Conservation (phyloP, 1,284 basidiomycete genomes). For the Microbotryum silenes-acaulis region DNA sequence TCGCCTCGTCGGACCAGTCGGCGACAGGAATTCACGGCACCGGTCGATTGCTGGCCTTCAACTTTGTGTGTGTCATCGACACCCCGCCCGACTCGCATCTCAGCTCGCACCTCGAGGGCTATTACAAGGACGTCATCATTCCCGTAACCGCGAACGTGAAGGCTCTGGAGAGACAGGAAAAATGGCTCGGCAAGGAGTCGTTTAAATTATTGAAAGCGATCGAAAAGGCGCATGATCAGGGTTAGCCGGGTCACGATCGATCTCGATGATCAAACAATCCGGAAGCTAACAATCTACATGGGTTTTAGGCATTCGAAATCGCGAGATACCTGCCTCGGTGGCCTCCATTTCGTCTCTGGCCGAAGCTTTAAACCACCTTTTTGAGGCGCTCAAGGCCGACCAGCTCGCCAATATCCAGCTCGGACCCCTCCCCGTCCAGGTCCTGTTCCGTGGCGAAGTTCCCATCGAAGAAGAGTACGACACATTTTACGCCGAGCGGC, state of each 20-base stretch:
- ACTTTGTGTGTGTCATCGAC: constrained; percentile 80
- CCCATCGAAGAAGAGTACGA: constrained; percentile 20
- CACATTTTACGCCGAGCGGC: constrained; percentile 3
- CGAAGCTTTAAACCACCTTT: constrained; percentile 24
- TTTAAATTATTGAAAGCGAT: constrained; percentile 59
- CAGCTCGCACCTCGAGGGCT: constrained; percentile 59
- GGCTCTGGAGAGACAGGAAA: constrained; percentile 71
- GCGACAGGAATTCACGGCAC: constrained; percentile 19
- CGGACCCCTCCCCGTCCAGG: constrained; percentile 20
- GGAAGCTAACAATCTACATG: background rate
- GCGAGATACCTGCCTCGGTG: constrained; percentile 15
- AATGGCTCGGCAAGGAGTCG: constrained; percentile 67
- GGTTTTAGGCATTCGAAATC: background rate
- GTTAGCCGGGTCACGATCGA: constrained; percentile 4
- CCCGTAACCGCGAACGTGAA: constrained; percentile 54
- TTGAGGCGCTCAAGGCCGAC: constrained; percentile 15
- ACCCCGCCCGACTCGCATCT: constrained; percentile 62
- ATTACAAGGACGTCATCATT: constrained; percentile 80
- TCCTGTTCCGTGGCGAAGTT: constrained; percentile 29
- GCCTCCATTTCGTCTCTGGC: constrained; percentile 21
- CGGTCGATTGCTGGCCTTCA: constrained; percentile 64
- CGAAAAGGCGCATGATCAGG: constrained; percentile 47
- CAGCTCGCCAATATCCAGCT: constrained; percentile 24
- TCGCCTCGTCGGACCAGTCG: constrained; percentile 28
- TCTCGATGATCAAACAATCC: background rate